These are phyloP conservation scores for Zymoseptoria tritici DNA, from an alignment of 2,329 filamentous ascomycete genomes.

Conservation along the genomic window DNA sequence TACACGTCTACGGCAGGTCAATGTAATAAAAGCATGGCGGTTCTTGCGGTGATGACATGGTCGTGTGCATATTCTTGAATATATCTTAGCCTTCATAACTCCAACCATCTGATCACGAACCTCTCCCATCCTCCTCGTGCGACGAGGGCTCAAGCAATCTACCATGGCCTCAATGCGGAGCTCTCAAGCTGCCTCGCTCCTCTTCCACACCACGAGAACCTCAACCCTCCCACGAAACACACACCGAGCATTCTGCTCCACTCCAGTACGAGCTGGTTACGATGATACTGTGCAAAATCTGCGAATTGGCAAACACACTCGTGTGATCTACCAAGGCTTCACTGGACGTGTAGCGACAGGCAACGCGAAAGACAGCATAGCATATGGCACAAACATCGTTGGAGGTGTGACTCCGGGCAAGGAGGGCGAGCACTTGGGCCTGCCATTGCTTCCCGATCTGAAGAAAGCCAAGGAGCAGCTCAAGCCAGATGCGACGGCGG, in stretches of 20 bases:
- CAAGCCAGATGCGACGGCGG: constrained; percentile 69
- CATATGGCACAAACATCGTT: constrained; percentile 73
- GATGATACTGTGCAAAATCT: constrained; percentile 58
- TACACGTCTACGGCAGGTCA: background rate
- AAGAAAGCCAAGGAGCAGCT: constrained; percentile 60
- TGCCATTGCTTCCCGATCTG: constrained; percentile 64
- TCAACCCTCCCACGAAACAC: constrained; percentile 4
- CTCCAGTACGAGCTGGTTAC: constrained; percentile 37
- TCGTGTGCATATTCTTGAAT: background rate
- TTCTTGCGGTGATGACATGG: background rate
- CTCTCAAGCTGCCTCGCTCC: constrained; percentile 13
- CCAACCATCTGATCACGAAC: background rate
- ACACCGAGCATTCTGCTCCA: constrained; percentile 24
- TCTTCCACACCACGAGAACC: constrained; percentile 10
- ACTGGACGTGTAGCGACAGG: constrained; percentile 63
- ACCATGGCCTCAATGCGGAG: constrained; percentile 18
- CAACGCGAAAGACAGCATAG: constrained; percentile 68
- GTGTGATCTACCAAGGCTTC: constrained; percentile 64
- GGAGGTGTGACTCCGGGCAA: constrained; percentile 68
- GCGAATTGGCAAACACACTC: constrained; percentile 58
- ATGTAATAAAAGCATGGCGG: constrained; percentile 5
- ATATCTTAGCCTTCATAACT: background rate
- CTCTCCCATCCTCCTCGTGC: background rate
- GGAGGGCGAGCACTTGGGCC: constrained; percentile 62
- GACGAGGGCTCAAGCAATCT: background rate